Evolutionary conservation across 1,284 basidiomycete species (phyloP).

Genomic region (Wallemia ichthyophaga): DNA sequence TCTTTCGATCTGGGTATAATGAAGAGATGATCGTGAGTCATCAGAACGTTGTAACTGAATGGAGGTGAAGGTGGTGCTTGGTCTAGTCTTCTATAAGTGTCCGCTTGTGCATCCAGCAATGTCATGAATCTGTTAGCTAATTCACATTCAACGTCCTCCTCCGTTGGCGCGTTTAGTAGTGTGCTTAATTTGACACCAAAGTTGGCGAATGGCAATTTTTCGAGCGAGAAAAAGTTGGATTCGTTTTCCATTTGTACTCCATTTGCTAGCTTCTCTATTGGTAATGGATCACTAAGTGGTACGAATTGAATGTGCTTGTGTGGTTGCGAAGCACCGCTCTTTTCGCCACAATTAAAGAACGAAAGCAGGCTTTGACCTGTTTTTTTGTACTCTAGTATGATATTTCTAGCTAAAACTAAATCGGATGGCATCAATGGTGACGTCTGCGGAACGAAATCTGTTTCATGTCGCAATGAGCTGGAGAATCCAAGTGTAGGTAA

Average conservation of each 20-base stretch:
- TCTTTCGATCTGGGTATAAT: background rate
- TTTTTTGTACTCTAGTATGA: background rate
- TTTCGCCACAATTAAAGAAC: constrained; percentile 1
- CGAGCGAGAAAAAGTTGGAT: background rate
- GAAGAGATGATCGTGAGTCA: background rate
- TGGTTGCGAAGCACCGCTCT: background rate
- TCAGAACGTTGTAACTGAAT: background rate
- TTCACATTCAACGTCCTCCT: background rate
- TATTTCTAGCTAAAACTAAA: background rate
- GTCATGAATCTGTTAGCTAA: constrained; percentile 1
- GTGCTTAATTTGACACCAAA: background rate
- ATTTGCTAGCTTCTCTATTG: background rate
- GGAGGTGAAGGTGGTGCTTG: background rate
- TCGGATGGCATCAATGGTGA: background rate
- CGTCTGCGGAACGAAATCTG: background rate
- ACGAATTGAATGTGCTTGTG: constrained; percentile 1
- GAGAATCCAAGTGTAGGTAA: background rate
- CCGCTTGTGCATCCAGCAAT: background rate
- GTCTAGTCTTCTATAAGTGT: background rate
- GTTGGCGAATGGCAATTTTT: background rate
- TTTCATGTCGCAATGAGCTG: background rate
- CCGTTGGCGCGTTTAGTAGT: background rate
- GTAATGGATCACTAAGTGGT: background rate
- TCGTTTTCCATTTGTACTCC: background rate
- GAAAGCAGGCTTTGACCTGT: background rate